phyloP scores from a whole-genome alignment of 805 yeast genomes.

The Ogataea henricii region DNA sequence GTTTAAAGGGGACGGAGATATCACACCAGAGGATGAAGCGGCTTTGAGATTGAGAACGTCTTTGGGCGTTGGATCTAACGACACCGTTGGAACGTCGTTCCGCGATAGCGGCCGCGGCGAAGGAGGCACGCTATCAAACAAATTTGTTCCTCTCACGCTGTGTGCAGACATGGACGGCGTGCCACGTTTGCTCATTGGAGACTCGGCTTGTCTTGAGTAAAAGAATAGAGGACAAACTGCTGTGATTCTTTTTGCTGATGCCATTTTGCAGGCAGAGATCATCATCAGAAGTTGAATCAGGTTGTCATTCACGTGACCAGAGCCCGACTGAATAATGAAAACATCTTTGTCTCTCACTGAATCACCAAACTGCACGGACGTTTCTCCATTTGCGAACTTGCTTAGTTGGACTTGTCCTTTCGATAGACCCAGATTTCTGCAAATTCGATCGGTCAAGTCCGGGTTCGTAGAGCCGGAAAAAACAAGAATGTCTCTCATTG shows the following conservation, averaged over 20 bases:
- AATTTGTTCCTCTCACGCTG: constrained; percentile 14
- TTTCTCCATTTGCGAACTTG: constrained; percentile 89
- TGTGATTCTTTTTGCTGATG: constrained; percentile 85
- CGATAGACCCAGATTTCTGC: constrained; percentile 73
- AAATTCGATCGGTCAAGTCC: constrained; percentile 68
- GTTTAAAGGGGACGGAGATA: constrained; percentile 16
- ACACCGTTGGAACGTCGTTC: constrained; percentile 14
- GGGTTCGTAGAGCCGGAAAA: constrained; percentile 94
- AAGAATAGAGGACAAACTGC: constrained; percentile 94
- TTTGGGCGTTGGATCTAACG: constrained; percentile 16
- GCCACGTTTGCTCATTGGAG: constrained; percentile 77
- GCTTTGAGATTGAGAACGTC: constrained; percentile 13
- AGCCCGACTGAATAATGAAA: constrained; percentile 82
- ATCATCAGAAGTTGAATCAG: constrained; percentile 80
- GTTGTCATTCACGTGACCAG: constrained; percentile 86
- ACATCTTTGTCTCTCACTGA: constrained; percentile 97
- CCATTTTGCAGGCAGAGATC: constrained; percentile 90
- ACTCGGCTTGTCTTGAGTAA: constrained; percentile 93
- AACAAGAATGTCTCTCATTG: constrained; percentile 81
- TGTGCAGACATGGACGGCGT: constrained; percentile 54
- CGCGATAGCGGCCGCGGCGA: constrained; percentile 46
- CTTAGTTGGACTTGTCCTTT: constrained; percentile 65
- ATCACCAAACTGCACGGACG: constrained; percentile 80
- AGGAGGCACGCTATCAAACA: constrained; percentile 47
- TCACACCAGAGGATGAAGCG: constrained; percentile 3